Evolutionary conservation across 495 filamentous ascomycete species (phyloP), one percentile per base, ranked within the genome.

Genomic region (Penicillium tannophilum): DNA sequence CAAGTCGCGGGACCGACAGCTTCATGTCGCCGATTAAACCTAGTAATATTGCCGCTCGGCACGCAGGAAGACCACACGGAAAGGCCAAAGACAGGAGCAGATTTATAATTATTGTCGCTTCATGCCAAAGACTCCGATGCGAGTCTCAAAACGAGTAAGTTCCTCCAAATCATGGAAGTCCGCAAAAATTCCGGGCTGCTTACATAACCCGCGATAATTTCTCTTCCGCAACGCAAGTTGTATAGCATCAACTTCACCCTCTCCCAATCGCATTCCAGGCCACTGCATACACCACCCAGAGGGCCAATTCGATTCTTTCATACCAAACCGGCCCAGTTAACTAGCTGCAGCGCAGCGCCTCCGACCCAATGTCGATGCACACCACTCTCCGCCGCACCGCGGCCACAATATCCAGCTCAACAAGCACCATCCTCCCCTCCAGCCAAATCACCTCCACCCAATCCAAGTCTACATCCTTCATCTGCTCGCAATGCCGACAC

Each of bases 401-500:
- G 63, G 67, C 69, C 63, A 66, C 75, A 58, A 60, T 70, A 59
- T 58, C 62, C 39, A 70, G 55, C 61, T 63, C 65, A 59, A 70
- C 67, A 60, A 63, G 62, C 24, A 62, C 55, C 56, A 61, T 63
- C 61, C 57, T 67, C 64, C 61, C 60, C 60, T 46, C 63, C 26
- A 59, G 64, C 58, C 64, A 57, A 55, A 39, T 68, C 45, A 61
- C 63, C 55, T 51, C 72, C 39, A 58, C 70, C 11, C 65, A 63
- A 62, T 50, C 51, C 51, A 66, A 60, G 33, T 45, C 55, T 52
- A 74, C 75, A 63, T 75, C 76, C 49, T 77, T 77, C 66, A 63
- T 77, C 68, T 79, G 74, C 68, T 70, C 71, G 52, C 77, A 77
- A 80, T 75, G 77, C 72, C 89, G 91, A n/a, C 84, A 92, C 70